Evolutionary conservation across 495 filamentous ascomycete genomes (phyloP).

Genomic region (Aeminium ludgeri): DNA sequence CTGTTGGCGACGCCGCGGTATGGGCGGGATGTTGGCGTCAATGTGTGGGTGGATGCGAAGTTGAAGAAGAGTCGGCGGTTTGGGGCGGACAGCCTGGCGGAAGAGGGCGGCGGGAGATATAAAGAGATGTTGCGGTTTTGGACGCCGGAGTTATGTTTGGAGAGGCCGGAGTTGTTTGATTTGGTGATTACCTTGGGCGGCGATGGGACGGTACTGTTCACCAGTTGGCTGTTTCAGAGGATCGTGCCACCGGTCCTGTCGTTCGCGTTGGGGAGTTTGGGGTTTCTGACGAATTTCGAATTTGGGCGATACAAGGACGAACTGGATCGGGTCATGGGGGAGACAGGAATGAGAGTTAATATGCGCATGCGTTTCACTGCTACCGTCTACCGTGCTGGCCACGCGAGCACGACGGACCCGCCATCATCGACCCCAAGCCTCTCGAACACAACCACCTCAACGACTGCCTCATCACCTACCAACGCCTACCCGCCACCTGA

Average conservation of each 20-base stretch:
- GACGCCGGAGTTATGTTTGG: slow-evolving; percentile 89
- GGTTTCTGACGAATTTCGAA: slow-evolving; percentile 86
- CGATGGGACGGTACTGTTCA: slow-evolving; percentile 83
- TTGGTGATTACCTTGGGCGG: slow-evolving; percentile 82
- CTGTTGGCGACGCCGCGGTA: slow-evolving; percentile 71
- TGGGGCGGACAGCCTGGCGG: slow-evolving; percentile 52
- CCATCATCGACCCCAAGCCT: slow-evolving; percentile 1
- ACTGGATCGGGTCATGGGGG: slow-evolving; percentile 72
- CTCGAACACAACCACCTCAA: slow-evolving; percentile 3
- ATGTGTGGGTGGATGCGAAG: slow-evolving; percentile 89
- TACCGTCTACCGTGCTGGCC: slow-evolving; percentile 53
- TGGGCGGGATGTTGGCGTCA: slow-evolving; percentile 61
- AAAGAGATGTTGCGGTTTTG: slow-evolving; percentile 74
- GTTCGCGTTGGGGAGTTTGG: slow-evolving; percentile 75
- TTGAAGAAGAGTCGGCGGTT: slow-evolving; percentile 76
- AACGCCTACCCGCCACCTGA: slow-evolving; percentile 6
- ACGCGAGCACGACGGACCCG: neutral
- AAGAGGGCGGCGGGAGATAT: slow-evolving; percentile 47
- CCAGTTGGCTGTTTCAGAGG: slow-evolving; percentile 86
- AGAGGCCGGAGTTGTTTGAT: slow-evolving; percentile 76
- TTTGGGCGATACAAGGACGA: slow-evolving; percentile 67
- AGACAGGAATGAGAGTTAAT: slow-evolving; percentile 84
- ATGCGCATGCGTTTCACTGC: slow-evolving; percentile 96
- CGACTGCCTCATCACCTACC: neutral
- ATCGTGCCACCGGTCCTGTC: slow-evolving; percentile 79